Evolutionary conservation across 225 moss, liverwort and hornwort genomes (phyloP), one percentile per base, ranked within the genome.

Genomic region (Pseudoscleropodium purum): DNA sequence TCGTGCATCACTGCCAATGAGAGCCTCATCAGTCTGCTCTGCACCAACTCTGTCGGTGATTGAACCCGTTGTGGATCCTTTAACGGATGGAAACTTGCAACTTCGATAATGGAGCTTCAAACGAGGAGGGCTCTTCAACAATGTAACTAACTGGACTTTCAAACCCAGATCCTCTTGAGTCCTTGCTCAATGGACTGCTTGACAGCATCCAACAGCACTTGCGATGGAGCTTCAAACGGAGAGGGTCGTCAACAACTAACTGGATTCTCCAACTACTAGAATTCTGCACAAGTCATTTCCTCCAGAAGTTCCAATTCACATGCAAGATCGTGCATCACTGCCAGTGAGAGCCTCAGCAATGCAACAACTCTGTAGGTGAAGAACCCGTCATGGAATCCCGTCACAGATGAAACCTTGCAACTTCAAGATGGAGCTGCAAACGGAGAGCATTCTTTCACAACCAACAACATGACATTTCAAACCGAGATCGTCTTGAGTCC

Each of bases 401-500:
- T 82, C 82, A 21, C 33, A 47, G 63, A 82, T 47, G 63, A 20
- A 60, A 61, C 30, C 60, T 81, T 41, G 60, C 81, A 60, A 57
- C 57, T 57, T 57, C 57, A 57, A 57, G 61, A 61, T 61, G 81
- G 60, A 41, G 30, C 60, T 81, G 12, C 30, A 60, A 81, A 81
- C 80, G 25, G 80, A 41, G 80, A 60, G 29, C 2, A 3, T 24
- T 63, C 45, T 82, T 63, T 24, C 23, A 66, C 36, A 83, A 64
- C 17, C 10, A 34, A 36, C 45, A 82, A 34, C 47, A 5, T 0
- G 31, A 37, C 51, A 77, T 61, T 47, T 92, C 84, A 91, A 66
- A 91, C 31, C 78, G 72, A 45, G 80, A 93, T 79, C 12, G 90
- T 87, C 74, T 88, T 81, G 62, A 91, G 88, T 18, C 86, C 81